Percentiles rank a stretch among this genome's conserved stretches.
Conservation (phyloP, 441 rosid species). For the Pelargonium cotyledonis region DNA sequence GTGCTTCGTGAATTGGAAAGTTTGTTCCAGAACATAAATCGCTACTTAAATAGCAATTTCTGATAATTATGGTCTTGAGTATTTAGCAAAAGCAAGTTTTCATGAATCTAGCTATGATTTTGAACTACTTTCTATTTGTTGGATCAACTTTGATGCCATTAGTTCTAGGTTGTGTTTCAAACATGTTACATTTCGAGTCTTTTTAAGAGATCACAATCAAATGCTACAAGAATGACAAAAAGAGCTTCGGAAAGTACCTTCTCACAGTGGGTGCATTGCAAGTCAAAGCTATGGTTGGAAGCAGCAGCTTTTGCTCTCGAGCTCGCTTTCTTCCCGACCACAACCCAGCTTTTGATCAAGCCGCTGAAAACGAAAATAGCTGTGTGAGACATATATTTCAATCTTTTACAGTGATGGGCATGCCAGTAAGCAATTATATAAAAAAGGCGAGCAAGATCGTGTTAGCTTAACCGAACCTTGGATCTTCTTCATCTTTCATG, state of each 20-base stretch:
- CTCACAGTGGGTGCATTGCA: constrained; percentile 85
- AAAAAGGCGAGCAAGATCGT: not conserved
- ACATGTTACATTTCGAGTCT: no score
- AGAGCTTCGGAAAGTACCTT: constrained; percentile 41
- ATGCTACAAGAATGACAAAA: no score
- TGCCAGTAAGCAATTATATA: not conserved
- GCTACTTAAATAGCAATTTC: no score
- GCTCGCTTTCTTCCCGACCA: constrained; percentile 68
- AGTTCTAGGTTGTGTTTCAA: no score
- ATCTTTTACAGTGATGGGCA: not conserved
- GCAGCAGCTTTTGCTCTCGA: constrained; percentile 57
- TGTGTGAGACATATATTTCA: constrained; percentile 6
- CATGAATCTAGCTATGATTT: no score
- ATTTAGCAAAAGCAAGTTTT: no score
- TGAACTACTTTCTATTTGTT: no score
- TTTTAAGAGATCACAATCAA: no score
- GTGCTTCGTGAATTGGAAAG: no score
- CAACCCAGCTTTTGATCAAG: constrained; percentile 79
- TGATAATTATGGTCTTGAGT: no score
- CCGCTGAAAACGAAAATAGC: constrained; percentile 37
- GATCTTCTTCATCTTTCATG: constrained; percentile 58
- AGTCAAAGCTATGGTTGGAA: constrained; percentile 61
- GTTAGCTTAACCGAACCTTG: constrained; percentile 39
- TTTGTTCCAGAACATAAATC: no score
- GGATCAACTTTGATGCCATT: no score